Percentiles rank a stretch among this genome's conserved stretches.
phyloP scores from a whole-genome alignment of 805 yeast species.

The Teunomyces atbi region DNA sequence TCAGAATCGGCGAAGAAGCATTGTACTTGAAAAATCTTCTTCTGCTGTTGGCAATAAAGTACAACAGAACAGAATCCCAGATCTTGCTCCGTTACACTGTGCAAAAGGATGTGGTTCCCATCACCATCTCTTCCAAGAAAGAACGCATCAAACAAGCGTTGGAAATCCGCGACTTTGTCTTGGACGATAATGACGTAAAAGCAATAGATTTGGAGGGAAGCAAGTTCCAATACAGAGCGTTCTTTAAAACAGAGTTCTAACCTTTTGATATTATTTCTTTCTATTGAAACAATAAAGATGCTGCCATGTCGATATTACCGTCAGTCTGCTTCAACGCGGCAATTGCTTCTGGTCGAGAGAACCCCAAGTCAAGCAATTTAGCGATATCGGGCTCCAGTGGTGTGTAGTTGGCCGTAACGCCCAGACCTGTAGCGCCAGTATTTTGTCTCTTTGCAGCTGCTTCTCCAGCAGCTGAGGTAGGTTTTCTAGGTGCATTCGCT shows the following conservation, averaged over 20 bases:
- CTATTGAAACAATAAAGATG: slow-evolving; percentile 62
- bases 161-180: slow-evolving; percentile 16
- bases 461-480: slow-evolving; percentile 2
- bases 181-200: slow-evolving; percentile 7
- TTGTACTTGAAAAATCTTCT: slow-evolving; percentile 29
- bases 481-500: slow-evolving; percentile 13
- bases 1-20: slow-evolving; percentile 37
- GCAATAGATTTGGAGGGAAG: slow-evolving; percentile 28
- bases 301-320: slow-evolving; percentile 86
- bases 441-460: slow-evolving; percentile 2
- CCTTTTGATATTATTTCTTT: neutral
- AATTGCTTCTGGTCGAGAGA: slow-evolving; percentile 60
- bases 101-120: slow-evolving; percentile 46
- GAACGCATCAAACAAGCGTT: slow-evolving; percentile 42
- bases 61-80: slow-evolving; percentile 55
- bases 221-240: slow-evolving; percentile 26
- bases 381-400: slow-evolving; percentile 24
- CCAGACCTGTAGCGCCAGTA: neutral
- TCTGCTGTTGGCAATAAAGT: slow-evolving; percentile 50
- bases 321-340: slow-evolving; percentile 62
- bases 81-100: slow-evolving; percentile 69
- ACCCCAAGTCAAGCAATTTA: slow-evolving; percentile 64
- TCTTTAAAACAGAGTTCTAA: slow-evolving; percentile 11
- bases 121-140: slow-evolving; percentile 46
- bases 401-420: slow-evolving; percentile 5